A percentile compares a stretch with the other conserved stretches of the same genome.
These are phyloP conservation scores for Phytophthora pluvialis DNA, from an alignment of 352 stramenopile species.

Conservation along the genomic window DNA sequence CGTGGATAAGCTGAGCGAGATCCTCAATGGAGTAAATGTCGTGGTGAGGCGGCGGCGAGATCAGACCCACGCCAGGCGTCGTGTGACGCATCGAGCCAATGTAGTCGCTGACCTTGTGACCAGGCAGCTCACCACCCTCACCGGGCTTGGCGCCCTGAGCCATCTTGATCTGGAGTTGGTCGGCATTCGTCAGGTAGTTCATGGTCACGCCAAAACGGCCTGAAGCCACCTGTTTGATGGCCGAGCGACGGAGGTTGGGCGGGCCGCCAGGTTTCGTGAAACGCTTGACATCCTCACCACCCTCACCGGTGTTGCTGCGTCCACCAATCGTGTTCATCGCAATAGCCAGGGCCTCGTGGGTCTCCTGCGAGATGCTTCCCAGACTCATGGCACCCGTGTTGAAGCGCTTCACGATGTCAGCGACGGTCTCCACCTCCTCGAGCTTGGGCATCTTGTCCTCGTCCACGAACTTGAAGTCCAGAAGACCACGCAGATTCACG, in stretches of 20 bases:
- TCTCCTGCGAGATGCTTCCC: slow-evolving; percentile 95
- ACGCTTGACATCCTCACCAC: slow-evolving; percentile 92
- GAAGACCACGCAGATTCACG: slow-evolving; percentile 93
- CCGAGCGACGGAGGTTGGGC: slow-evolving; percentile 78
- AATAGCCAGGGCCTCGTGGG: slow-evolving; percentile 94
- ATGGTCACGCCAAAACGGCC: slow-evolving; percentile 97
- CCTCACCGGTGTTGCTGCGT: slow-evolving; percentile 96
- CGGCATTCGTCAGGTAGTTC: slow-evolving; percentile 97
- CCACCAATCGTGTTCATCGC: slow-evolving; percentile 96
- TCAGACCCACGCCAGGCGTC: slow-evolving; percentile 96
- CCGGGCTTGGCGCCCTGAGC: slow-evolving; percentile 97
- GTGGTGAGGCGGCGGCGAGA: slow-evolving; percentile 96
- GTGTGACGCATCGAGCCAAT: slow-evolving; percentile 96
- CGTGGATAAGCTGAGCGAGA: slow-evolving; percentile 97
- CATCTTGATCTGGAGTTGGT: slow-evolving; percentile 99
- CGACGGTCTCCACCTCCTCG: slow-evolving; percentile 93
- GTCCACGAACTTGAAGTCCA: slow-evolving; percentile 95
- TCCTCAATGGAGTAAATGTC: slow-evolving; percentile 99
- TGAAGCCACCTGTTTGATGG: slow-evolving; percentile 96
- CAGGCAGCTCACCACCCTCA: slow-evolving; percentile 96
- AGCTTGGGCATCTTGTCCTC: slow-evolving; percentile 86
- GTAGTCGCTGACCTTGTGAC: slow-evolving; percentile 97
- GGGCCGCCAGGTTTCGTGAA: slow-evolving; percentile 57
- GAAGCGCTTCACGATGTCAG: slow-evolving; percentile 97
- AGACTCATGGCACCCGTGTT: slow-evolving; percentile 96